Percentiles rank a stretch among this genome's conserved stretches.
Evolutionary conservation across 2,329 filamentous ascomycete species (phyloP).

Genomic region (Pseudocercospora musae): DNA sequence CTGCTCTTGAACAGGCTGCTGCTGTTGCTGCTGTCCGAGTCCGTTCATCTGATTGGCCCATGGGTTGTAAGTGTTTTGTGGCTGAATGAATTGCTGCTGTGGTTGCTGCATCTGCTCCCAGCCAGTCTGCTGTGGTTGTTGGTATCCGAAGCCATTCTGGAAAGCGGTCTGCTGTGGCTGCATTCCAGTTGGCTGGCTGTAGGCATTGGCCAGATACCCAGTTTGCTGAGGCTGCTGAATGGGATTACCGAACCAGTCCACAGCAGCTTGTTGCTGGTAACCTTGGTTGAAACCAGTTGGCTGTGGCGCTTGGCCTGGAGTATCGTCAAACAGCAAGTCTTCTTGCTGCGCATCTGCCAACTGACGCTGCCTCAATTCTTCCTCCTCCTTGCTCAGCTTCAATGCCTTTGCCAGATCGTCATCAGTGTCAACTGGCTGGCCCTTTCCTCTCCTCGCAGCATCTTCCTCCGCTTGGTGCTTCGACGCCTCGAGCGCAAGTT

Average conservation of each 20-base stretch:
- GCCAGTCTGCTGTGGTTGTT: constrained; percentile 62
- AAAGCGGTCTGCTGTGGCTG: constrained; percentile 60
- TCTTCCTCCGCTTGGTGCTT: constrained; percentile 95
- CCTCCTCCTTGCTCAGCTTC: constrained; percentile 89
- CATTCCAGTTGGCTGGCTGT: constrained; percentile 75
- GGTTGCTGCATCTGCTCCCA: constrained; percentile 60
- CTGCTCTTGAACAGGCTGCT: constrained; percentile 56
- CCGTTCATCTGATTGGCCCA: constrained; percentile 47
- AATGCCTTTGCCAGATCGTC: constrained; percentile 94
- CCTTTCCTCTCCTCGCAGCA: constrained; percentile 62
- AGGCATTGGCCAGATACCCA: constrained; percentile 64
- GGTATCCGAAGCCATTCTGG: constrained; percentile 62
- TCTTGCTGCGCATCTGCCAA: constrained; percentile 77
- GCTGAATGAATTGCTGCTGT: constrained; percentile 53
- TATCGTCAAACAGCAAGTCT: constrained; percentile 82
- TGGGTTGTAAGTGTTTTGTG: constrained; percentile 58
- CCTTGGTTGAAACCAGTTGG: constrained; percentile 92
- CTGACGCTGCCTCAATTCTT: constrained; percentile 80
- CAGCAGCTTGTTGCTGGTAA: constrained; percentile 92
- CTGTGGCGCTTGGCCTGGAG: constrained; percentile 60
- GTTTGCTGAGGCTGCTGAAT: constrained; percentile 63
- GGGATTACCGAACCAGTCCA: constrained; percentile 96
- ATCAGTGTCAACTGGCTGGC: constrained; percentile 57
- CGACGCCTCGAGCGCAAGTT: constrained; percentile 87
- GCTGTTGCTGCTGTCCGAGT: constrained; percentile 56